A percentile compares a stretch with the other conserved stretches of the same genome.
These are phyloP conservation scores for Polytrichum commune DNA, from an alignment of 225 moss, liverwort and hornwort genomes.

Conservation along the genomic window DNA sequence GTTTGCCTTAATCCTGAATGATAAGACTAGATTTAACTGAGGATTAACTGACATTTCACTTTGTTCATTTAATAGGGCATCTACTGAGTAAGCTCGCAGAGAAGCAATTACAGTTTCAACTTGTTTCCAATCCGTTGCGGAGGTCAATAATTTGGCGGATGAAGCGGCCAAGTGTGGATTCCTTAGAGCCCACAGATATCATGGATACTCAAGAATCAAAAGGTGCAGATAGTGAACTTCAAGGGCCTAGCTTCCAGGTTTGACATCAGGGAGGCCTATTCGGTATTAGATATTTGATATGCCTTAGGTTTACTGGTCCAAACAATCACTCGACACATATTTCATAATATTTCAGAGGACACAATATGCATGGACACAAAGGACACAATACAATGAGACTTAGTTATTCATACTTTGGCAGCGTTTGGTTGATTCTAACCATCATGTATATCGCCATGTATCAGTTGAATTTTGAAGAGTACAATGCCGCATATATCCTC, in stretches of 20 bases:
- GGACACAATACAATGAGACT: too few species aligned
- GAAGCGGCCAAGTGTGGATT: conserved; percentile 66
- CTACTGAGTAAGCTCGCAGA: conserved; percentile 63
- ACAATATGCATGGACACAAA: too few species aligned
- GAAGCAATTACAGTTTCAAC: conserved; percentile 61
- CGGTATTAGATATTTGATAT: too few species aligned
- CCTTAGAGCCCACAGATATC: conserved; percentile 33
- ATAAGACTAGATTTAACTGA: too few species aligned
- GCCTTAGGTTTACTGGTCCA: too few species aligned
- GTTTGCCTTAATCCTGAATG: too few species aligned
- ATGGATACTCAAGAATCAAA: conserved; percentile 42
- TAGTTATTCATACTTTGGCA: too few species aligned
- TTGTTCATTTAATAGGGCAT: conserved; percentile 33
- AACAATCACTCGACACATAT: too few species aligned
- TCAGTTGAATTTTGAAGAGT: conserved; percentile 78
- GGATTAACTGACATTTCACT: too few species aligned
- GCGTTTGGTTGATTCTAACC: too few species aligned
- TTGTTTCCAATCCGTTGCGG: conserved; percentile 50
- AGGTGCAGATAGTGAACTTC: conserved; percentile 49
- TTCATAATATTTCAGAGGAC: too few species aligned
- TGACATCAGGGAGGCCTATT: not conserved
- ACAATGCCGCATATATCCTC: conserved; percentile 72
- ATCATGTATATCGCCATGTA: not conserved
- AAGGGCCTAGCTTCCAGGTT: conserved; percentile 52
- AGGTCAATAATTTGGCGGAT: conserved; percentile 77